A percentile compares a stretch with the other conserved stretches of the same genome.
These are phyloP conservation scores for Blastocystis hominis DNA, from an alignment of 352 stramenopile species.

Conservation along the genomic window DNA sequence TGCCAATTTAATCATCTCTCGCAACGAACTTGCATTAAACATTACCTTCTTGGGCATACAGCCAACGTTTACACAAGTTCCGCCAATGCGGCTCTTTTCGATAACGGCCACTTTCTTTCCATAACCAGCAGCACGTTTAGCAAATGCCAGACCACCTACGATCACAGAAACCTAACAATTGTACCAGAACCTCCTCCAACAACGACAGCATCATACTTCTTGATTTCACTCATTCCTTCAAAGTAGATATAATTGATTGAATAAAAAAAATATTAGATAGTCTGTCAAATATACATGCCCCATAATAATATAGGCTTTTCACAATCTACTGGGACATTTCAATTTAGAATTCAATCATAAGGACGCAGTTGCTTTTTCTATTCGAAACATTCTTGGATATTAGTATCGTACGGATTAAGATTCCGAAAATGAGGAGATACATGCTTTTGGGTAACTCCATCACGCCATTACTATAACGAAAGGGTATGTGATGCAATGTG, in stretches of 20 bases:
- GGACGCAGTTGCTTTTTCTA: neutral
- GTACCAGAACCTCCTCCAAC: conserved; percentile 32
- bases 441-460: no score
- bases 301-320: no score
- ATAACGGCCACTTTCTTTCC: conserved; percentile 86
- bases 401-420: no score
- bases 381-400: neutral
- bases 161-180: conserved; percentile 36
- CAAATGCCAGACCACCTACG: conserved; percentile 79
- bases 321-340: no score
- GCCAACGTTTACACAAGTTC: conserved; percentile 94
- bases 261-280: no score
- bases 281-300: no score
- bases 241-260: neutral
- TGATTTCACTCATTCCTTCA: neutral
- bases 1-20: conserved; percentile 69
- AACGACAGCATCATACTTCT: neutral
- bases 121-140: conserved; percentile 78
- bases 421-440: no score
- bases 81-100: conserved; percentile 77
- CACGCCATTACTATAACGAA: no score
- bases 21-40: conserved; percentile 78
- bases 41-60: conserved; percentile 98
- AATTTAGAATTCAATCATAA: neutral
- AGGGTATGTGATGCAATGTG: no score